A percentile compares a stretch with the other conserved stretches of the same genome.
These are phyloP conservation scores for Lasiosphaeria miniovina DNA, from an alignment of 495 filamentous ascomycete species.

Conservation along the genomic window DNA sequence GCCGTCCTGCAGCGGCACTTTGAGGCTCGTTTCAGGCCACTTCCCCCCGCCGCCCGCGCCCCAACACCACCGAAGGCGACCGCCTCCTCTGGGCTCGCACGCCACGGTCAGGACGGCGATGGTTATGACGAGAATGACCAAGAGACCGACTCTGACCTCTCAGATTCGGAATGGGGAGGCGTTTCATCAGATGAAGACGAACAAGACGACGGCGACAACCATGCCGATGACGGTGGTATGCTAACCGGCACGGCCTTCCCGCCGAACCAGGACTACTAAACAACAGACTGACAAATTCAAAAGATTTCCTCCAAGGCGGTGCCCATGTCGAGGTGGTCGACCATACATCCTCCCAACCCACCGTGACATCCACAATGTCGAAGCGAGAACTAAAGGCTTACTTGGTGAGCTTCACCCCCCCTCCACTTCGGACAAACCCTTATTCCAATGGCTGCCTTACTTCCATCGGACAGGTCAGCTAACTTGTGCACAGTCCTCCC, in stretches of 20 bases:
- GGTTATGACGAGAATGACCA: conserved; percentile 34
- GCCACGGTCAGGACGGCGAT: conserved; percentile 31
- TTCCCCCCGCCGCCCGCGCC: conserved; percentile 40
- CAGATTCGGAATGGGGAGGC: conserved; percentile 12
- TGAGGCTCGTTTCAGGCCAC: conserved; percentile 78
- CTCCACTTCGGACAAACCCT: conserved; percentile 33
- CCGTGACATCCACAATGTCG: conserved; percentile 45
- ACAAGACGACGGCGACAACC: conserved; percentile 15
- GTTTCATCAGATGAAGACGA: conserved; percentile 19
- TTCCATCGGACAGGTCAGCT: too few species aligned
- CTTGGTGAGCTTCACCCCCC: conserved; percentile 53
- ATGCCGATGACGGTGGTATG: background rate
- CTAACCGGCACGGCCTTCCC: too few species aligned
- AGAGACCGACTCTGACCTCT: conserved; percentile 28
- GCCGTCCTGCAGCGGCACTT: conserved; percentile 74
- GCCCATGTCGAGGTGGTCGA: conserved; percentile 62
- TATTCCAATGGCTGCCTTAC: conserved; percentile 25
- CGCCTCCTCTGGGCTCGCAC: conserved; percentile 17
- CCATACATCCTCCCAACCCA: conserved; percentile 41
- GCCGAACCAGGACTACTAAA: too few species aligned
- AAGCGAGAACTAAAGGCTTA: conserved; percentile 75
- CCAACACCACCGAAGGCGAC: conserved; percentile 22
- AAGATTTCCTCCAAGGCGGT: conserved; percentile 12
- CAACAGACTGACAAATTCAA: conserved; percentile 5
- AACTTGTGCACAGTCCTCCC: conserved; percentile 33